phyloP scores from a whole-genome alignment of 2,329 filamentous ascomycete genomes.

The Dothideomycetes sp. region DNA sequence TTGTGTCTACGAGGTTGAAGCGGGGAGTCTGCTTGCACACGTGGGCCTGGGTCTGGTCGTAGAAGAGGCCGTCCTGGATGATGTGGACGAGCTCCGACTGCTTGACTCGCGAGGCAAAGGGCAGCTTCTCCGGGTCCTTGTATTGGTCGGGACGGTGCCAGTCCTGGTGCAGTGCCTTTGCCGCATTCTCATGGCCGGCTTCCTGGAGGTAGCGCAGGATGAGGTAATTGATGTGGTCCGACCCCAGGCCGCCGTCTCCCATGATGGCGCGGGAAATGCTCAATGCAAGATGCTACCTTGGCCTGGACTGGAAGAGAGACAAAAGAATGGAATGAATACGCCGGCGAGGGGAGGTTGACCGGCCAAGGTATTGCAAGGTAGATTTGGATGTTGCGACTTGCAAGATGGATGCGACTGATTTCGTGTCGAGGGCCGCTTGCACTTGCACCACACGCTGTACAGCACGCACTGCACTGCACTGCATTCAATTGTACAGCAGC shows the following conservation, averaged over 20 bases:
- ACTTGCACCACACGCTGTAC: neutral
- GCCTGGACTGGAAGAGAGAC: neutral
- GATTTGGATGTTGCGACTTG: neutral
- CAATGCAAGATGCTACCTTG: too few relatives aligned
- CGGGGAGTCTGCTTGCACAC: conserved; percentile 9
- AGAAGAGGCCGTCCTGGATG: conserved; percentile 50
- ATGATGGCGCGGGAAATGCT: conserved; percentile 18
- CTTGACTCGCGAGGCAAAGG: conserved; percentile 49
- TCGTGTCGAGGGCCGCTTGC: neutral
- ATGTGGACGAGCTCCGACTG: conserved; percentile 49
- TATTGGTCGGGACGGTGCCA: conserved; percentile 39
- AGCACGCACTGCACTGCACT: too few relatives aligned
- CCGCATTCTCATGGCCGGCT: conserved; percentile 22
- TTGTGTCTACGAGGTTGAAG: conserved; percentile 6
- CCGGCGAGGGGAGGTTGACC: neutral
- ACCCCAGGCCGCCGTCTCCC: conserved; percentile 33
- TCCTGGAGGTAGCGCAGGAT: conserved; percentile 50
- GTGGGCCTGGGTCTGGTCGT: conserved; percentile 26
- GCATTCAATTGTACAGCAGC: too few relatives aligned
- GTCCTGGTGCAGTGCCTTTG: conserved; percentile 49
- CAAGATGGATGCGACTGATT: neutral
- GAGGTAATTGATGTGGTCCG: conserved; percentile 57
- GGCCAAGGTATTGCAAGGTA: too few relatives aligned
- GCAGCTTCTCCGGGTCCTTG: conserved; percentile 45
- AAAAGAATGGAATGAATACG: neutral